Evolutionary conservation across 2,329 filamentous ascomycete species (phyloP).

Genomic region (Ophioceras dolichostomum): DNA sequence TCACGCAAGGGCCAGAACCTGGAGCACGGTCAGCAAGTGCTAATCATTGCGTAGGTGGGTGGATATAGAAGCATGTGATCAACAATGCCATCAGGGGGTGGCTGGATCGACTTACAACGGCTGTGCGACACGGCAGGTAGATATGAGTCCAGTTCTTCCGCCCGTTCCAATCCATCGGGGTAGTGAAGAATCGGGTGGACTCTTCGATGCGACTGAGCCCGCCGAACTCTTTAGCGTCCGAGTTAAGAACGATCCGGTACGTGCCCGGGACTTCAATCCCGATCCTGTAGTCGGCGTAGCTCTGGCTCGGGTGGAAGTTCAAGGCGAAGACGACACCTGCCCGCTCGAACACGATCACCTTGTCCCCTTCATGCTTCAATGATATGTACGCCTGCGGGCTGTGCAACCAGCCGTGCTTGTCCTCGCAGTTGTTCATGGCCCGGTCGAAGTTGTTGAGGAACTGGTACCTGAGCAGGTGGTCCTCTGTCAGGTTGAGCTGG

Average conservation of each 20-base stretch:
- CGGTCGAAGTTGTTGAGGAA: constrained; percentile 91
- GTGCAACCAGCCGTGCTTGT: constrained; percentile 85
- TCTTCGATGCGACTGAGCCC: constrained; percentile 69
- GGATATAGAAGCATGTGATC: too few relatives aligned
- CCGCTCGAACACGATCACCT: constrained; percentile 91
- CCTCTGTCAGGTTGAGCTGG: constrained; percentile 86
- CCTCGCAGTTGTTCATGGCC: constrained; percentile 78
- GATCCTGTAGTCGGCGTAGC: constrained; percentile 85
- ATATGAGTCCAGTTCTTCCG: constrained; percentile 85
- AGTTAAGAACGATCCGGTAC: constrained; percentile 76
- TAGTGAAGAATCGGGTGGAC: constrained; percentile 83
- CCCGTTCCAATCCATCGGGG: constrained; percentile 79
- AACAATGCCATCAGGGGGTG: too few relatives aligned
- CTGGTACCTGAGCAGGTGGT: constrained; percentile 72
- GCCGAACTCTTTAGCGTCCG: constrained; percentile 65
- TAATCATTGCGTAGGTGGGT: too few relatives aligned
- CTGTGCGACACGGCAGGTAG: constrained; percentile 76
- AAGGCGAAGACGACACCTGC: constrained; percentile 86
- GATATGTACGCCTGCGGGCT: constrained; percentile 80
- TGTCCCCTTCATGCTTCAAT: constrained; percentile 86
- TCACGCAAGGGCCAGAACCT: neutral
- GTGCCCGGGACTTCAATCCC: constrained; percentile 77
- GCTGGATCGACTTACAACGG: constrained; percentile 62
- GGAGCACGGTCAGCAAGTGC: too few relatives aligned
- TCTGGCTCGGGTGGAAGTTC: constrained; percentile 81